These are phyloP conservation scores for Irpex lacteus DNA, from an alignment of 1,284 basidiomycete species.

Conservation along the genomic window DNA sequence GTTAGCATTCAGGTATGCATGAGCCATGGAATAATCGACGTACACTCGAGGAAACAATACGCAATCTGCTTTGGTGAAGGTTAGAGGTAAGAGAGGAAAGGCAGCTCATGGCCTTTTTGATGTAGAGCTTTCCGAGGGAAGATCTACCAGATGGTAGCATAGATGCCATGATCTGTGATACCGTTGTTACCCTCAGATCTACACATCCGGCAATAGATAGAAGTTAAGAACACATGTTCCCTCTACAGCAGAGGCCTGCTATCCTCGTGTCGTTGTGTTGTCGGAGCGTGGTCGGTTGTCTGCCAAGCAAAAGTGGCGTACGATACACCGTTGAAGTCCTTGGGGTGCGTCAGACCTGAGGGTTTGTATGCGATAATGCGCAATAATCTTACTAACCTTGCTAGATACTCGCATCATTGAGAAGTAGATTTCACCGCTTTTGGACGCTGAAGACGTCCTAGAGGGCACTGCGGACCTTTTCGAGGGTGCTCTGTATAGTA, in stretches of 20 bases:
- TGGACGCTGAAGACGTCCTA: neutral
- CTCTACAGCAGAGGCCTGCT: neutral
- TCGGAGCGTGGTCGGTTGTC: neutral
- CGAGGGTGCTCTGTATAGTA: neutral
- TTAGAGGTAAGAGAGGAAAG: neutral
- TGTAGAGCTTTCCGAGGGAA: neutral
- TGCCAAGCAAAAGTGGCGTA: neutral
- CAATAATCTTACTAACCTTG: neutral
- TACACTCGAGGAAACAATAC: neutral
- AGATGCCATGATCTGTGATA: neutral
- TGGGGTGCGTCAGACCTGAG: neutral
- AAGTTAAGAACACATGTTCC: neutral
- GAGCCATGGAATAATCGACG: neutral
- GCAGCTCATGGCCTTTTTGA: neutral
- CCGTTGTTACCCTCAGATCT: neutral
- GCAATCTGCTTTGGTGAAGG: neutral
- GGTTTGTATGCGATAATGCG: neutral
- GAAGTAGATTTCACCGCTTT: neutral
- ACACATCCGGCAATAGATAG: neutral
- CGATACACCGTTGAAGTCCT: neutral
- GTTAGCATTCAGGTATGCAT: neutral
- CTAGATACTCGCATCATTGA: neutral
- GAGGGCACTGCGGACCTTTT: neutral
- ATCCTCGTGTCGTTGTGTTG: neutral
- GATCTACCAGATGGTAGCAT: neutral